These are phyloP conservation scores for Dendrostoma leiphaemia DNA, from an alignment of 2,329 filamentous ascomycete species.

Conservation along the genomic window DNA sequence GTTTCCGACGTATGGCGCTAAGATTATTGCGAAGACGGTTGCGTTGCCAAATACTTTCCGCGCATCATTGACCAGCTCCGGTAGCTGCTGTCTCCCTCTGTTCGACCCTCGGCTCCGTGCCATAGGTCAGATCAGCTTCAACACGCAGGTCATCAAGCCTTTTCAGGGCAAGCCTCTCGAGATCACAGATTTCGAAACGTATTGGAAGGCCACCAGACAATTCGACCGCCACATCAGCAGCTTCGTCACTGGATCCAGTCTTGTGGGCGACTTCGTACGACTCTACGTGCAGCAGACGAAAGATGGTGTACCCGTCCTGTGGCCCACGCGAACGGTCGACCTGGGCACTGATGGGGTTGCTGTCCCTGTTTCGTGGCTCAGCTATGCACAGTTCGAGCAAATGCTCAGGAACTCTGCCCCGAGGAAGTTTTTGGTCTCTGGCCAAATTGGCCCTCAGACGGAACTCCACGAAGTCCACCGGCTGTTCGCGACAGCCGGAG, in stretches of 20 bases:
- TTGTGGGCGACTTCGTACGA: constrained; percentile 93
- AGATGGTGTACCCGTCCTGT: constrained; percentile 83
- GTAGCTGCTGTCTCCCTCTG: constrained; percentile 79
- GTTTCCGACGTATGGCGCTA: constrained; percentile 94
- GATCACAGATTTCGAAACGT: constrained; percentile 97
- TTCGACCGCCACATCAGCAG: constrained; percentile 81
- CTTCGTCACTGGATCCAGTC: constrained; percentile 89
- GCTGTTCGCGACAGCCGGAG: constrained; percentile 70
- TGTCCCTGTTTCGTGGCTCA: constrained; percentile 77
- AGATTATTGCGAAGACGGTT: constrained; percentile 94
- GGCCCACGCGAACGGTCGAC: constrained; percentile 78
- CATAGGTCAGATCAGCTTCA: constrained; percentile 92
- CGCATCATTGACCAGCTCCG: constrained; percentile 70
- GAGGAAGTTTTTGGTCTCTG: constrained; percentile 41
- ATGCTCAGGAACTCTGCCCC: constrained; percentile 44
- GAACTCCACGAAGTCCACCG: constrained; percentile 58
- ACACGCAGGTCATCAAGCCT: constrained; percentile 93
- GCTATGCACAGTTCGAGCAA: constrained; percentile 66
- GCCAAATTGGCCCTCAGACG: constrained; percentile 46
- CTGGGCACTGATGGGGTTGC: constrained; percentile 67
- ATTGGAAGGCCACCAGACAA: constrained; percentile 98
- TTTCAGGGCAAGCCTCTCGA: constrained; percentile 90
- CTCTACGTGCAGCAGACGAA: constrained; percentile 89
- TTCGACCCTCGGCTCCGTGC: constrained; percentile 89
- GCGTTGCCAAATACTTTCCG: constrained; percentile 86